Evolutionary conservation across 306 rosid genomes (phyloP).

Genomic region (Malus orientalis): DNA sequence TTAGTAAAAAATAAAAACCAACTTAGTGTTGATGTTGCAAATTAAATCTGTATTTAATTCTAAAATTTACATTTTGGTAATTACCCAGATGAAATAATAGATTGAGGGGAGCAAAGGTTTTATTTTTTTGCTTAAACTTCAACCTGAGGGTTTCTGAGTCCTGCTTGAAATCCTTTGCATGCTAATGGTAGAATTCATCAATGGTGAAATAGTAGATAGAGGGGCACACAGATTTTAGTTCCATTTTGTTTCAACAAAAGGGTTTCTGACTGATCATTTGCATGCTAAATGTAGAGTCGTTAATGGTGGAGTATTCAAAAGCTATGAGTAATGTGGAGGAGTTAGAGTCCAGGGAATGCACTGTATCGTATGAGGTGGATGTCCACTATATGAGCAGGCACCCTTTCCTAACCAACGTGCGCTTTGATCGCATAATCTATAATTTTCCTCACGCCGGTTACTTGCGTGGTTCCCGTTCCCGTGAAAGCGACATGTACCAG

Average conservation of each 20-base stretch:
- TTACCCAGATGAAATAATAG: not conserved
- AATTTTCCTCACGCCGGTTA: constrained; percentile 27
- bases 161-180: not conserved
- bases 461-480: not conserved
- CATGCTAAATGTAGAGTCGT: not conserved
- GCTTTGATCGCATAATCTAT: constrained; percentile 17
- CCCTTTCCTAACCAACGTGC: not conserved
- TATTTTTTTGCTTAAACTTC: not conserved
- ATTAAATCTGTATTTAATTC: not conserved
- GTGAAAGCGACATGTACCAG: not conserved
- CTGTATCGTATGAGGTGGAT: not conserved
- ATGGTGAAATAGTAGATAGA: not conserved
- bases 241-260: not conserved
- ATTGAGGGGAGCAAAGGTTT: not conserved
- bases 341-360: not conserved
- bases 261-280: not conserved
- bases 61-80: not conserved
- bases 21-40: not conserved
- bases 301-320: not conserved
- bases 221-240: not conserved
- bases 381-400: not conserved
- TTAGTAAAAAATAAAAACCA: not conserved
- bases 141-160: not conserved
- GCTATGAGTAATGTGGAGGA: constrained; percentile 3
- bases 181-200: not conserved